Percentiles rank a stretch among this genome's conserved stretches.
These are phyloP conservation scores for Zalaria obscura DNA, from an alignment of 2,329 filamentous ascomycete genomes.

Conservation along the genomic window DNA sequence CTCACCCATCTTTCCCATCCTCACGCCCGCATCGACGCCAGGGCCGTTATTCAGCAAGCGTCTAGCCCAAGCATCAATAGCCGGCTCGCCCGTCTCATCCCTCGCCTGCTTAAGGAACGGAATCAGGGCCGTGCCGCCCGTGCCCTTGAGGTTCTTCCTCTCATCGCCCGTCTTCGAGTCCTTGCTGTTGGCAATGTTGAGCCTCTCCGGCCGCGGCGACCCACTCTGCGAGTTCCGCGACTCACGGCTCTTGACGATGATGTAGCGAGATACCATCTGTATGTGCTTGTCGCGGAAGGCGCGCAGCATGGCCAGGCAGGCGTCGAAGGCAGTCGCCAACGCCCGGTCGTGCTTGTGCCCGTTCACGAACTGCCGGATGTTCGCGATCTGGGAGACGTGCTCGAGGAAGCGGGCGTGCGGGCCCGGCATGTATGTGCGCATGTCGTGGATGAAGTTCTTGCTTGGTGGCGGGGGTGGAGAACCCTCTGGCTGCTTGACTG, in stretches of 20 bases:
- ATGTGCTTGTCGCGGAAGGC: conserved; percentile 87
- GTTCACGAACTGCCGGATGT: conserved; percentile 75
- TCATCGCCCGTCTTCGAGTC: conserved; percentile 21
- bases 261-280: conserved; percentile 89
- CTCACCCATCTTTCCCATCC: conserved; percentile 37
- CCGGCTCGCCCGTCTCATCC: conserved; percentile 89
- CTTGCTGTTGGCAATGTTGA: conserved; percentile 48
- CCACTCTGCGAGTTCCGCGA: conserved; percentile 27
- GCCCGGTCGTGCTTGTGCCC: conserved; percentile 44
- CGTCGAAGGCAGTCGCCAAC: conserved; percentile 73
- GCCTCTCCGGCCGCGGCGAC: conserved; percentile 9
- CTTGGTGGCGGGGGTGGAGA: conserved; percentile 29
- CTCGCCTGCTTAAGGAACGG: conserved; percentile 93
- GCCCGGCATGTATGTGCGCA: conserved; percentile 95
- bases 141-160: conserved; percentile 61
- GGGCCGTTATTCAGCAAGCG: conserved; percentile 37
- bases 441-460: conserved; percentile 91
- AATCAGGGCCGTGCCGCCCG: conserved; percentile 84
- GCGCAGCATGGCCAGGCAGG: conserved; percentile 67
- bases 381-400: conserved; percentile 65
- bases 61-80: conserved; percentile 54
- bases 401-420: conserved; percentile 79
- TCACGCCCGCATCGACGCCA: conserved; percentile 32
- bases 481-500: conserved; percentile 31
- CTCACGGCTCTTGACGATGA: conserved; percentile 76